Evolutionary conservation across 306 rosid species (phyloP).

Genomic region (Argentina anserina): DNA sequence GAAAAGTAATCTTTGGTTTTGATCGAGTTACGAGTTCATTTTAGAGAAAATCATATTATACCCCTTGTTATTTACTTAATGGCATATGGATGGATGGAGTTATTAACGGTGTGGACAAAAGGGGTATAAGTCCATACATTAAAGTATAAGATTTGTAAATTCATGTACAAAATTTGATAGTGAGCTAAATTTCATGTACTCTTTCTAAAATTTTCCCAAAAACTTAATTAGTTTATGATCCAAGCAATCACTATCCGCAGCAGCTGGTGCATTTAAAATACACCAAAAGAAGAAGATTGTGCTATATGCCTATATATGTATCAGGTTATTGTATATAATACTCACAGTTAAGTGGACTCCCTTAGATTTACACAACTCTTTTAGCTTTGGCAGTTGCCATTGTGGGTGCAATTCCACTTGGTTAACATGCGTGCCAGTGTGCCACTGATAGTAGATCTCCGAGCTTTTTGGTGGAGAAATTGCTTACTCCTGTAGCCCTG

Average conservation of each 20-base stretch:
- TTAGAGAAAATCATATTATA: too few species aligned
- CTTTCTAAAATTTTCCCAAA: too few species aligned
- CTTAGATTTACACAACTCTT: conserved; percentile 49
- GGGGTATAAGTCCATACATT: too few species aligned
- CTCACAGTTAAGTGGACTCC: conserved; percentile 73
- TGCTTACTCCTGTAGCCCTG: conserved; percentile 77
- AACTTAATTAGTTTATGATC: not conserved
- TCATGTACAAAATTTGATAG: too few species aligned
- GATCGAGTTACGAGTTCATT: too few species aligned
- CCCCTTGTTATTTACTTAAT: too few species aligned
- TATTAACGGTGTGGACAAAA: too few species aligned
- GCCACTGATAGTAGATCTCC: conserved; percentile 48
- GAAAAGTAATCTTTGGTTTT: too few species aligned
- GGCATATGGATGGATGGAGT: too few species aligned
- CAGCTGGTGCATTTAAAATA: not conserved
- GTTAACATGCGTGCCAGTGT: conserved; percentile 58
- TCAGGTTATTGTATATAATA: not conserved
- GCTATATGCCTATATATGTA: not conserved
- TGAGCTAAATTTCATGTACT: too few species aligned
- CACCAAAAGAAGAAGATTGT: not conserved
- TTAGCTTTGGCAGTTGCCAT: conserved; percentile 65
- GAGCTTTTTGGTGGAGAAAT: conserved; percentile 75
- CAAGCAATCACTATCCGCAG: not conserved
- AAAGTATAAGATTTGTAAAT: too few species aligned
- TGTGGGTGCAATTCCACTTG: conserved; percentile 76